Conservation (phyloP, 495 filamentous ascomycete genomes). For the Cercophora samala region DNA sequence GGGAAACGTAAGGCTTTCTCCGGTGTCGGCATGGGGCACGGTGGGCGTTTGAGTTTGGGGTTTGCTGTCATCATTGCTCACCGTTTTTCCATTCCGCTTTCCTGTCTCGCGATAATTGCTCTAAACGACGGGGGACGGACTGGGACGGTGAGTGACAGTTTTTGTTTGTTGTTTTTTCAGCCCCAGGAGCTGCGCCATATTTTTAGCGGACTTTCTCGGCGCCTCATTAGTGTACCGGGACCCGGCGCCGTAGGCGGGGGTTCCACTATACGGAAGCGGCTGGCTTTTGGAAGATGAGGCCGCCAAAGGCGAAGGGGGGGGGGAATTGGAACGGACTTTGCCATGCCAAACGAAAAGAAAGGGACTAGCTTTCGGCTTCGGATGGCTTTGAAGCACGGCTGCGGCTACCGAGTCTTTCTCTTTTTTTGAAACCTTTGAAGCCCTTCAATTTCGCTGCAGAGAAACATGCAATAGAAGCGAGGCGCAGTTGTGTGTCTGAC, state of each 20-base stretch:
- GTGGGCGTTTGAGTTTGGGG: not conserved
- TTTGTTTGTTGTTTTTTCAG: constrained; percentile 6
- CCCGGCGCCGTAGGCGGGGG: not conserved
- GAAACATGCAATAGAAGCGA: constrained; percentile 6
- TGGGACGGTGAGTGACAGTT: not conserved
- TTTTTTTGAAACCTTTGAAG: constrained; percentile 1
- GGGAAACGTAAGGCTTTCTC: constrained; percentile 24
- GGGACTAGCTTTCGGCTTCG: constrained; percentile 1
- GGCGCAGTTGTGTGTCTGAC: constrained; percentile 3
- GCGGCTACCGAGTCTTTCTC: constrained; percentile 5
- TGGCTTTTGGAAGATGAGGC: not conserved
- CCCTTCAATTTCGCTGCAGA: constrained; percentile 7
- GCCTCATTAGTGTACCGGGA: constrained; percentile 10
- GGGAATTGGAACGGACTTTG: not conserved
- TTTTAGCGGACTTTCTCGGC: constrained; percentile 16
- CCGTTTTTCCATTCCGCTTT: not conserved
- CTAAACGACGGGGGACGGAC: not conserved
- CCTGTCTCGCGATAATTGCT: constrained; percentile 4
- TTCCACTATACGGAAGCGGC: not conserved
- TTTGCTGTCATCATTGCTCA: not conserved
- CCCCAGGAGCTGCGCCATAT: constrained; percentile 23
- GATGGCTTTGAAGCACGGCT: constrained; percentile 9
- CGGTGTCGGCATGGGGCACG: constrained; percentile 9
- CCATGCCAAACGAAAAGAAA: not conserved
- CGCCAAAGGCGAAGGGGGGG: no score